Evolutionary conservation across 345 rosid genomes (phyloP).

Genomic region (Capsella bursapastoris): DNA sequence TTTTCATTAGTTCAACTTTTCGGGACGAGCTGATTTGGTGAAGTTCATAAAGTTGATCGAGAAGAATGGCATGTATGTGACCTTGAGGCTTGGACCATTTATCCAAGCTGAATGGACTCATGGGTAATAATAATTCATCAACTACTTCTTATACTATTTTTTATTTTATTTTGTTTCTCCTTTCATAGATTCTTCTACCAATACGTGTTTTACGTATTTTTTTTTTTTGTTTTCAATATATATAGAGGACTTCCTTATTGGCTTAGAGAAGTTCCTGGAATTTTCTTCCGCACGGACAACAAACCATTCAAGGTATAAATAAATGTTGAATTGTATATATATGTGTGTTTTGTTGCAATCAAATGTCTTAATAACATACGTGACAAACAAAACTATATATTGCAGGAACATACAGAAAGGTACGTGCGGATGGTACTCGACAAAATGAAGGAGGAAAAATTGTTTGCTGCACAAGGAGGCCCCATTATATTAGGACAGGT

Average conservation of each 20-base stretch:
- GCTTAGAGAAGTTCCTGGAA: slow-evolving; percentile 70
- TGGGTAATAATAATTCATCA: slow-evolving; percentile 60
- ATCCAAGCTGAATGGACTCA: slow-evolving; percentile 98
- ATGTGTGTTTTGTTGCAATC: neutral
- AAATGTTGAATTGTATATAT: slow-evolving; percentile 3
- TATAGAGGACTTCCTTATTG: slow-evolving; percentile 85
- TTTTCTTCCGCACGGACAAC: slow-evolving; percentile 73
- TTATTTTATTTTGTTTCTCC: neutral
- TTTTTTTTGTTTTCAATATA: neutral
- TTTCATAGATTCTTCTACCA: neutral
- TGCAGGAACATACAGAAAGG: slow-evolving; percentile 63
- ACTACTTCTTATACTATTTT: neutral
- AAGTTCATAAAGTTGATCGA: slow-evolving; percentile 68
- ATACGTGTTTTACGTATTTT: neutral
- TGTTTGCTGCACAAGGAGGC: slow-evolving; percentile 72
- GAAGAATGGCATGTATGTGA: slow-evolving; percentile 66
- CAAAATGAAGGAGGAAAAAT: slow-evolving; percentile 55
- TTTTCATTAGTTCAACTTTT: slow-evolving; percentile 59
- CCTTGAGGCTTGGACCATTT: slow-evolving; percentile 85
- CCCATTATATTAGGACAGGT: slow-evolving; percentile 71
- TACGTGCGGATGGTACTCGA: slow-evolving; percentile 54
- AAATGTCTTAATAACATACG: neutral
- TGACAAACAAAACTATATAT: neutral
- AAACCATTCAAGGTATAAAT: slow-evolving; percentile 78
- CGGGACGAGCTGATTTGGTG: slow-evolving; percentile 76